Percentiles rank a stretch among this genome's conserved stretches.
Evolutionary conservation across 2,329 filamentous ascomycete species (phyloP).

Genomic region (Aureobasidium musti): DNA sequence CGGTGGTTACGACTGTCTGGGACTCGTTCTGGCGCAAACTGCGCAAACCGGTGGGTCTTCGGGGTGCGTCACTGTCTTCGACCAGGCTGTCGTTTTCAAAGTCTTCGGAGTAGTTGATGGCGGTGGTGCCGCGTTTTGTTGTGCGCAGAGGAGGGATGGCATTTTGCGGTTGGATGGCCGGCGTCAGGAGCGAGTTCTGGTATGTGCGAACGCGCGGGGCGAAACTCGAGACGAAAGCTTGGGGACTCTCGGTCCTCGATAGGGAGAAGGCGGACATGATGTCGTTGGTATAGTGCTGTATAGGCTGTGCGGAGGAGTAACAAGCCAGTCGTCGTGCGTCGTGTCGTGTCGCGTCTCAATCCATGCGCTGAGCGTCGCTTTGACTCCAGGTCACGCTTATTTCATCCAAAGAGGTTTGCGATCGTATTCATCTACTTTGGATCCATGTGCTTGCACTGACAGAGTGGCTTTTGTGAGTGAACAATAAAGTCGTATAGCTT

Average conservation of each 20-base stretch:
- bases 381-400: neutral
- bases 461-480: neutral
- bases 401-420: slow-evolving; percentile 3
- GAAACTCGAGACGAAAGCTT: slow-evolving; percentile 89
- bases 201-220: slow-evolving; percentile 87
- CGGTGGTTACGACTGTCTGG: slow-evolving; percentile 60
- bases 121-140: slow-evolving; percentile 95
- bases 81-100: slow-evolving; percentile 79
- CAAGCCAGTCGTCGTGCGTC: slow-evolving; percentile 6
- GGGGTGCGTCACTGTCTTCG: slow-evolving; percentile 69
- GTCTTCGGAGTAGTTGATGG: slow-evolving; percentile 97
- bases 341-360: slow-evolving; percentile 25
- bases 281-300: slow-evolving; percentile 12
- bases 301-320: slow-evolving; percentile 19
- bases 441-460: neutral
- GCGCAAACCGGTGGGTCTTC: slow-evolving; percentile 73
- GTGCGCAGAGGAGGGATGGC: slow-evolving; percentile 68
- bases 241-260: slow-evolving; percentile 60
- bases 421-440: neutral
- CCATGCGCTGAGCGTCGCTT: slow-evolving; percentile 8
- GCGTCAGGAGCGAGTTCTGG: slow-evolving; percentile 87
- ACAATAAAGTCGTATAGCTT: slow-evolving; percentile 18
- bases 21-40: slow-evolving; percentile 73
- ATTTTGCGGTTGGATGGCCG: slow-evolving; percentile 68
- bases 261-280: slow-evolving; percentile 42